Percentiles rank a stretch among this genome's conserved stretches.
These are phyloP conservation scores for Biancaea sappan DNA, from an alignment of 306 rosid species.

Conservation along the genomic window DNA sequence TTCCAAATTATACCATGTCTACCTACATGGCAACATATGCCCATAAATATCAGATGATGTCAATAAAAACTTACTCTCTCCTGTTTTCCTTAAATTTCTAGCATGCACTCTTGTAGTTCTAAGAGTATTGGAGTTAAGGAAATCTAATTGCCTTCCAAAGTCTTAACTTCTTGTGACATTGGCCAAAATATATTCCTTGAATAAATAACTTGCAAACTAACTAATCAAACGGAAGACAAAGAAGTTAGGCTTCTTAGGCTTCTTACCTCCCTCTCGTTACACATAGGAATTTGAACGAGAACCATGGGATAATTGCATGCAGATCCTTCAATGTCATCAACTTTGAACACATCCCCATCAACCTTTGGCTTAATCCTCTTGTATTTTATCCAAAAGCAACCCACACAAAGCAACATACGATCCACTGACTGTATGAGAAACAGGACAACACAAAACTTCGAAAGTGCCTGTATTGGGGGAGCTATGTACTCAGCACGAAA, in stretches of 20 bases:
- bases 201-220: too few relatives aligned
- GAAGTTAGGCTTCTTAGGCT: too few relatives aligned
- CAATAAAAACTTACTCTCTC: too few relatives aligned
- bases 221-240: not conserved
- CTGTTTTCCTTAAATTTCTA: not conserved
- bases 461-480: slow-evolving; percentile 71
- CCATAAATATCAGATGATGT: not conserved
- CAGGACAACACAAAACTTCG: slow-evolving; percentile 73
- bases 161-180: slow-evolving; percentile 20
- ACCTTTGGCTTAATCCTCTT: slow-evolving; percentile 70
- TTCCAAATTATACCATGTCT: not conserved
- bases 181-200: too few relatives aligned
- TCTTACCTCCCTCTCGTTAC: slow-evolving; percentile 87
- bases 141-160: slow-evolving; percentile 1
- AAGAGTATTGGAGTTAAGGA: slow-evolving; percentile 12
- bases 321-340: slow-evolving; percentile 64
- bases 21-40: too few relatives aligned
- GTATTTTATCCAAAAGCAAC: slow-evolving; percentile 85
- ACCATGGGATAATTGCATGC: slow-evolving; percentile 73
- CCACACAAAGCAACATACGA: slow-evolving; percentile 73
- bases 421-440: slow-evolving; percentile 85
- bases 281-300: slow-evolving; percentile 90
- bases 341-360: slow-evolving; percentile 48
- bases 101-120: not conserved
- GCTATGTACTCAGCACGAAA: slow-evolving; percentile 81